These are phyloP conservation scores for Botryosphaeria dothidea DNA, from an alignment of 2,329 filamentous ascomycete genomes.

Conservation along the genomic window DNA sequence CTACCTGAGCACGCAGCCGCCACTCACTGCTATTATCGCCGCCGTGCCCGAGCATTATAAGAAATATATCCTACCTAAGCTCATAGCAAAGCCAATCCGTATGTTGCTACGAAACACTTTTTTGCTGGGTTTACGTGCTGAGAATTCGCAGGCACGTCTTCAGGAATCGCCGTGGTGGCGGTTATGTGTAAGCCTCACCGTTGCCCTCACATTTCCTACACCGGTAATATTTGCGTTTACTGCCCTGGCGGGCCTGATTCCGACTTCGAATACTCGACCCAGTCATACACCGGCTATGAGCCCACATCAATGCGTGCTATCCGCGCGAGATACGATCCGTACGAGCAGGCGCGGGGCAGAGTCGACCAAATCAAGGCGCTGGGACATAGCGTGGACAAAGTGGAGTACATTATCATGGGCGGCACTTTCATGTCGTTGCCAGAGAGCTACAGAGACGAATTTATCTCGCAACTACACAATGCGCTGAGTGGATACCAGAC, in stretches of 20 bases:
- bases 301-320: constrained; percentile 99
- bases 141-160: constrained; percentile 71
- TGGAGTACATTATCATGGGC: constrained; percentile 99
- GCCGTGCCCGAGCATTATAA: constrained; percentile 99
- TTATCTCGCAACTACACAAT: constrained; percentile 95
- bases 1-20: constrained; percentile 81
- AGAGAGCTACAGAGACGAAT: constrained; percentile 84
- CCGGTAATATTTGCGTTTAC: constrained; percentile 98
- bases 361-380: constrained; percentile 96
- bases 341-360: constrained; percentile 91
- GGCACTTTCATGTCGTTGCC: constrained; percentile 98
- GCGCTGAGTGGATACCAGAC: constrained; percentile 95
- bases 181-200: constrained; percentile 99
- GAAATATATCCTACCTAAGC: constrained; percentile 95
- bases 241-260: constrained; percentile 96
- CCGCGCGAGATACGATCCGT: constrained; percentile 93
- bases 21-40: constrained; percentile 94
- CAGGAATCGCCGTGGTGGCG: constrained; percentile 94
- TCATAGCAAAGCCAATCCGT: constrained; percentile 96
- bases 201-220: constrained; percentile 97
- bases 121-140: constrained; percentile 11
- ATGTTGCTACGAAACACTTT: constrained; percentile 35
- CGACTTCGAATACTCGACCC: constrained; percentile 98
- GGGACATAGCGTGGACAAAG: constrained; percentile 96
- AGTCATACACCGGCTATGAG: constrained; percentile 98